Evolutionary conservation across 2,329 filamentous ascomycete species (phyloP).

Genomic region (Ascocoryne sarcoides): DNA sequence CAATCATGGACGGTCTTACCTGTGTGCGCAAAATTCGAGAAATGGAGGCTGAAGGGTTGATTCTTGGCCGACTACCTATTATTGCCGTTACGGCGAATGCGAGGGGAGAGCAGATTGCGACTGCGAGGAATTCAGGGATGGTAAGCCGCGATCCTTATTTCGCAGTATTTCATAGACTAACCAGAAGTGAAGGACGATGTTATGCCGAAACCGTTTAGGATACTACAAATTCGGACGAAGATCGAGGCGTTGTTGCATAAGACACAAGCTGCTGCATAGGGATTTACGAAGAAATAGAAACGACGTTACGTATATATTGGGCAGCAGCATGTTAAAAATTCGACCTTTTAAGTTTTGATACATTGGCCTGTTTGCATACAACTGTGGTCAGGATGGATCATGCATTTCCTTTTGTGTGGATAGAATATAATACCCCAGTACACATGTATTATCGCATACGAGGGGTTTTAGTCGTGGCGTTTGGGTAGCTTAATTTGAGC

Average conservation of each 20-base stretch:
- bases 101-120: constrained; percentile 60
- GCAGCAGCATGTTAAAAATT: no score
- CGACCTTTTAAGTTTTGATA: no score
- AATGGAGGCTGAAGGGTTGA: constrained; percentile 52
- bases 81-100: constrained; percentile 73
- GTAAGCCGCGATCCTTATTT: no score
- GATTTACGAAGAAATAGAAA: no score
- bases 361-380: no score
- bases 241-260: constrained; percentile 40
- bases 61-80: constrained; percentile 55
- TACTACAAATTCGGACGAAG: constrained; percentile 56
- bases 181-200: constrained; percentile 50
- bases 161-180: constrained; percentile 21
- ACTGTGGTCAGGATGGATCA: no score
- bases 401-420: no score
- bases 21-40: constrained; percentile 61
- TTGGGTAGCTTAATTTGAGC: no score
- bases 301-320: no score
- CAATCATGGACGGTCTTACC: constrained; percentile 71
- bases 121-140: constrained; percentile 63
- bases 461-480: no score
- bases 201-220: constrained; percentile 69
- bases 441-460: no score
- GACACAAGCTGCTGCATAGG: not conserved
- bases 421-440: no score